phyloP scores from a whole-genome alignment of 2,329 filamentous ascomycete genomes.

The Diaporthe citri region DNA sequence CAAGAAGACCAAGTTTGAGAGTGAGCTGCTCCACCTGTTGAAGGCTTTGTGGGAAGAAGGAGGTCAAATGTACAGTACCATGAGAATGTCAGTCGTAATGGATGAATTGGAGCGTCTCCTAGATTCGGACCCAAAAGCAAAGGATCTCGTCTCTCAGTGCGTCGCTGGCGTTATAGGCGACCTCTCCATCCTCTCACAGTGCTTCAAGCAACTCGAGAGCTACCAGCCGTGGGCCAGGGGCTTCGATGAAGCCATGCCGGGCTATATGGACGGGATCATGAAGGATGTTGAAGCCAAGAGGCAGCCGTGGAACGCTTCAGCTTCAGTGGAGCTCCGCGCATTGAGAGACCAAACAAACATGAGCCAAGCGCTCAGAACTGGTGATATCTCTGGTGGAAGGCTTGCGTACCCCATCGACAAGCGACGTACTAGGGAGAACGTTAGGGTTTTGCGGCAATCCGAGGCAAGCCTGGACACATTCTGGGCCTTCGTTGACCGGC shows the following conservation, averaged over 20 bases:
- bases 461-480: conserved; percentile 62
- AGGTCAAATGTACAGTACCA: conserved; percentile 47
- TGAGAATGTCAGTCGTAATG: conserved; percentile 51
- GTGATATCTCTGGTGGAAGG: conserved; percentile 51
- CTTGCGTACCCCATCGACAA: conserved; percentile 61
- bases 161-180: conserved; percentile 56
- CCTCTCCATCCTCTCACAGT: conserved; percentile 60
- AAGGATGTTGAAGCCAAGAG: conserved; percentile 42
- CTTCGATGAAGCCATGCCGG: conserved; percentile 50
- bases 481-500: conserved; percentile 54
- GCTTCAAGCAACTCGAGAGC: conserved; percentile 57
- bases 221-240: conserved; percentile 62
- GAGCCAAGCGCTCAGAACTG: conserved; percentile 42
- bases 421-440: conserved; percentile 58
- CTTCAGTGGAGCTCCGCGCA: too few species aligned
- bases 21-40: conserved; percentile 54
- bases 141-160: conserved; percentile 53
- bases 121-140: conserved; percentile 51
- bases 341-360: background rate
- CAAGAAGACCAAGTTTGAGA: conserved; percentile 43
- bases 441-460: conserved; percentile 57
- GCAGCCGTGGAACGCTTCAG: background rate
- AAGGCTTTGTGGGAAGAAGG: conserved; percentile 53
- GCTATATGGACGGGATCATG: conserved; percentile 45
- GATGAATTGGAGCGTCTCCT: conserved; percentile 64